These are phyloP conservation scores for Globisporangium barbulae DNA, from an alignment of 352 stramenopile species.

Conservation along the genomic window DNA sequence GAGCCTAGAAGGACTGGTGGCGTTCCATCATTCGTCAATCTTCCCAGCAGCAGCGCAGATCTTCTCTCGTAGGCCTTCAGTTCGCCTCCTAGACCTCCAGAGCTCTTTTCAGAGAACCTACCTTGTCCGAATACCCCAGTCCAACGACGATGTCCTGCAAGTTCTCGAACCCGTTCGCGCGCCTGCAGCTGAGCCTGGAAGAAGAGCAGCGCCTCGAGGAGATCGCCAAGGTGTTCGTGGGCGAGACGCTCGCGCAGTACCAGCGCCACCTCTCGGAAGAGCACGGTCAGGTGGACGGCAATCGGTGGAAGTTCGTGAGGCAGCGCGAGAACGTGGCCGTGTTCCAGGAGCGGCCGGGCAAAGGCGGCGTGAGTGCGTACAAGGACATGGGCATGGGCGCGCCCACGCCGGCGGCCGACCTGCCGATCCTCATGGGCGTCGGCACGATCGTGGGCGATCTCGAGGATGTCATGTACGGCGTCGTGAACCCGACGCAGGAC, in stretches of 20 bases:
- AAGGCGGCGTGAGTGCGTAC: constrained; percentile 6
- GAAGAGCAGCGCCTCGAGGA: constrained; percentile 16
- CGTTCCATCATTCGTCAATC: neutral
- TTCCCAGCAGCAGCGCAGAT: neutral
- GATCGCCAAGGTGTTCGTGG: constrained; percentile 13
- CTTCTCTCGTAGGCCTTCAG: neutral
- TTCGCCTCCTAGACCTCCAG: too few species aligned
- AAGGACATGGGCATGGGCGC: constrained; percentile 15
- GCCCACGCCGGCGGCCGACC: constrained; percentile 7
- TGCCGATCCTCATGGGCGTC: constrained; percentile 17
- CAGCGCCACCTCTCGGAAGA: constrained; percentile 12
- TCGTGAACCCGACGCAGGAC: constrained; percentile 31
- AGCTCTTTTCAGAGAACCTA: neutral
- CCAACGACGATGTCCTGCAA: constrained; percentile 10
- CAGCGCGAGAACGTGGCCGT: constrained; percentile 17
- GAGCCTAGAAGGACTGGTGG: neutral
- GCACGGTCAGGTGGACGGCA: constrained; percentile 8
- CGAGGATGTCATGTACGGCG: constrained; percentile 46
- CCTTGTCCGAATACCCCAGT: neutral
- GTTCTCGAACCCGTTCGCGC: constrained; percentile 16
- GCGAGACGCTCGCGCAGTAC: constrained; percentile 17
- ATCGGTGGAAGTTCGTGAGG: constrained; percentile 16
- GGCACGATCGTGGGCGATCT: constrained; percentile 38
- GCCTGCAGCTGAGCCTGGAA: constrained; percentile 7
- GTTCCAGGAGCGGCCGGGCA: constrained; percentile 13